Evolutionary conservation across 2,329 filamentous ascomycete species (phyloP), one percentile per base, ranked within the genome.

Genomic region (Lithohypha guttulata): DNA sequence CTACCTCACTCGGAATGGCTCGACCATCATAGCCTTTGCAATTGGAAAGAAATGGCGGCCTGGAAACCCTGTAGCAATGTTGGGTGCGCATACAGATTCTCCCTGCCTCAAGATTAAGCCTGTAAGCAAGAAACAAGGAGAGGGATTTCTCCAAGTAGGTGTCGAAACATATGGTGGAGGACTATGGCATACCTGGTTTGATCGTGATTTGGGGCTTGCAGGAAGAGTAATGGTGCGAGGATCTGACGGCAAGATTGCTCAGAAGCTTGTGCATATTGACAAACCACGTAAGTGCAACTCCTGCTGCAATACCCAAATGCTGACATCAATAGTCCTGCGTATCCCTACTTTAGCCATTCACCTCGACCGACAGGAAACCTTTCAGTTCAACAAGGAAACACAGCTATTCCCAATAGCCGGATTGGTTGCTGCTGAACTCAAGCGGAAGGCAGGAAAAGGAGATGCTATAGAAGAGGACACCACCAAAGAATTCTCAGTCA

Each of bases 171-270:
- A 98, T 56, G 91, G 91, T 38, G 91, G 91, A 45, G 91, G 91
- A 41, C 79, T 96, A 55, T 96, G 89, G 89, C 87, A 95, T 62
- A 93, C 84, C 32, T 98, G 77, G 91, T 98, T 98, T 57, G 91
- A 98, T 60, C 79, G 91, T 35, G 91, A 98, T 59, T 68, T 98
- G 46, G 82, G 84, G 52, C 77, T 96, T 39, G 91, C 91, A 21
- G 91, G 91, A 6, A 75, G 91, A 43, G 84, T 84, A 10, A 79
- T 96, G 68, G 83, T 91, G 41, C 77, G 74, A 52, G 78, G 79
- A 42, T 72, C 71, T 32, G 73, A 82, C 42, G 84, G 82, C 36
- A 78, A 73, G 48, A 83, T 93, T 48, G 75, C 79, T 46, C 81
- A 85, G 63, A 87, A 81, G 62, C 72, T 98, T 41, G 76, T 96